These are phyloP conservation scores for Xenoacremonium recifei DNA, from an alignment of 2,329 filamentous ascomycete genomes.

Conservation along the genomic window DNA sequence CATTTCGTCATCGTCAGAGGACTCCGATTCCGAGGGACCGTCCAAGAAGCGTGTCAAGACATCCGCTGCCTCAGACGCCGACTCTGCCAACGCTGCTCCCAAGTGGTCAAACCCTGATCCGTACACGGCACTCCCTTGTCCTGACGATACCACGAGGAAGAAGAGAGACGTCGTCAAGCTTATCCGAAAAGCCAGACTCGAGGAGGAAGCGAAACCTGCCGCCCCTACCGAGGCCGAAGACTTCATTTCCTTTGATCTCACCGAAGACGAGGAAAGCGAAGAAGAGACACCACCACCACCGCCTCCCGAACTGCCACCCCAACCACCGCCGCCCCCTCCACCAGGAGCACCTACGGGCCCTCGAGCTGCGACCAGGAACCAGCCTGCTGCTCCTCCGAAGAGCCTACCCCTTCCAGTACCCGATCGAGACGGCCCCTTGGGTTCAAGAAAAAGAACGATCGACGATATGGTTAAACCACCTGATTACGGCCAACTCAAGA, in stretches of 20 bases:
- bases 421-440: constrained; percentile 46
- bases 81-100: constrained; percentile 50
- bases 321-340: constrained; percentile 14
- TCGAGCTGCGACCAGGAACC: constrained; percentile 18
- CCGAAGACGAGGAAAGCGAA: constrained; percentile 47
- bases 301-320: constrained; percentile 12
- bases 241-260: constrained; percentile 83
- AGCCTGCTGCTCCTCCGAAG: constrained; percentile 15
- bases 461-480: constrained; percentile 65
- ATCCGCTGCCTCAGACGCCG: constrained; percentile 22
- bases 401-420: constrained; percentile 7
- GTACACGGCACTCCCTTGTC: constrained; percentile 82
- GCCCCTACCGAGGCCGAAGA: constrained; percentile 66
- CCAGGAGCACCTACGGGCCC: constrained; percentile 22
- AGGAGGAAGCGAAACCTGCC: constrained; percentile 47
- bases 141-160: constrained; percentile 70
- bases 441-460: constrained; percentile 71
- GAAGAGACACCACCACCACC: constrained; percentile 17
- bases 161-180: constrained; percentile 85
- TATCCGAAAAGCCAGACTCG: constrained; percentile 83
- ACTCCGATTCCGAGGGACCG: constrained; percentile 36
- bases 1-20: constrained; percentile 43
- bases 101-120: constrained; percentile 97
- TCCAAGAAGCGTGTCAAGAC: constrained; percentile 35
- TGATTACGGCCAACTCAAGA: constrained; percentile 52